Percentiles rank a stretch among this genome's conserved stretches.
Conservation (phyloP, 2,329 filamentous ascomycete species). For the Fusarium palustre region DNA sequence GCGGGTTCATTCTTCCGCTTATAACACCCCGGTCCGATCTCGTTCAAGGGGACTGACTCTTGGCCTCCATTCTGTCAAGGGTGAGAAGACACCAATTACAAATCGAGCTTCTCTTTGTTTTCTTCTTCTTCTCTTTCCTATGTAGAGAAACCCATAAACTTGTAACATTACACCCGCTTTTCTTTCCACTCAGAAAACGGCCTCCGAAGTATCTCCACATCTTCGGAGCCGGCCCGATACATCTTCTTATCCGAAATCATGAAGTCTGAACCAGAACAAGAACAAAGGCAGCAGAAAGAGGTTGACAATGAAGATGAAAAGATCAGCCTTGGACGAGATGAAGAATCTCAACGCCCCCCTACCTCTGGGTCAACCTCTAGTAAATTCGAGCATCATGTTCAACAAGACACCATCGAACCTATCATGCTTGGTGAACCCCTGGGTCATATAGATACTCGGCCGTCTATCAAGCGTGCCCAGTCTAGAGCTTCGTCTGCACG, state of each 20-base stretch:
- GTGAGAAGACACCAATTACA: not conserved
- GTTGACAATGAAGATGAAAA: constrained; percentile 22
- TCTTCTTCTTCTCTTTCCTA: not conserved
- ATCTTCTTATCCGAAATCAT: constrained; percentile 13
- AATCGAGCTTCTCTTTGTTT: not conserved
- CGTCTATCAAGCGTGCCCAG: constrained; percentile 34
- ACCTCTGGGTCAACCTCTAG: constrained; percentile 32
- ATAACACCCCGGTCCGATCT: not conserved
- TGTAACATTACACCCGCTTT: not conserved
- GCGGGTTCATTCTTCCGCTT: constrained; percentile 38
- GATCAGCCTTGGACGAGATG: constrained; percentile 30
- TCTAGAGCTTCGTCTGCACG: constrained; percentile 56
- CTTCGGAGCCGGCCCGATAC: constrained; percentile 37
- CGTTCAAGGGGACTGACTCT: constrained; percentile 11
- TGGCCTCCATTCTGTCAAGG: constrained; percentile 4
- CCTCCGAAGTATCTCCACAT: constrained; percentile 35
- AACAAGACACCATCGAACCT: constrained; percentile 35
- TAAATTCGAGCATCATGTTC: constrained; percentile 27
- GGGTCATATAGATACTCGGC: constrained; percentile 41
- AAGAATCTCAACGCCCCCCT: constrained; percentile 13
- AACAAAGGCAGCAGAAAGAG: constrained; percentile 1
- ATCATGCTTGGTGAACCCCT: constrained; percentile 40
- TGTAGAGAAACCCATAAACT: not conserved
- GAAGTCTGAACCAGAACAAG: constrained; percentile 20
- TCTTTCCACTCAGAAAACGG: constrained; percentile 20